Conservation (phyloP, 306 rosid genomes). For the Bauhinia variegata region DNA sequence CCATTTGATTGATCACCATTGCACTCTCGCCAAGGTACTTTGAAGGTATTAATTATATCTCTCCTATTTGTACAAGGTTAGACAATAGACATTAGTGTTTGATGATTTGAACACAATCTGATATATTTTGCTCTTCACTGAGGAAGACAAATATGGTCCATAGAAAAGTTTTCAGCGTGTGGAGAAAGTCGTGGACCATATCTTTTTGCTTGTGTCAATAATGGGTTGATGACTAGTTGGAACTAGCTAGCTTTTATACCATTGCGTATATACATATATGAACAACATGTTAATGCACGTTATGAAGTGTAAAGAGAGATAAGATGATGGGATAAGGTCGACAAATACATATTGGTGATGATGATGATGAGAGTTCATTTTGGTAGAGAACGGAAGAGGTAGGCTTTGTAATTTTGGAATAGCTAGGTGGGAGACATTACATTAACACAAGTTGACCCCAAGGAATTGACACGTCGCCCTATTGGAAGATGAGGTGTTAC, state of each 20-base stretch:
- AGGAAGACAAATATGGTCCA: neutral
- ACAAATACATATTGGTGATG: constrained; percentile 12
- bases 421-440: constrained; percentile 58
- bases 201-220: neutral
- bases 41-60: too few relatives aligned
- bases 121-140: constrained; percentile 2
- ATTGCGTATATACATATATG: too few relatives aligned
- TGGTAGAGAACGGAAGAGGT: constrained; percentile 16
- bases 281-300: too few relatives aligned
- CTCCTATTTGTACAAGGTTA: too few relatives aligned
- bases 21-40: too few relatives aligned
- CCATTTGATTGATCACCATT: constrained; percentile 16
- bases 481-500: constrained; percentile 55
- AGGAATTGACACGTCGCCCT: constrained; percentile 26
- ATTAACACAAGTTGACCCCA: constrained; percentile 45
- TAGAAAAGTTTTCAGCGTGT: neutral
- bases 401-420: neutral
- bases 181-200: constrained; percentile 25
- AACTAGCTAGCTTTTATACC: too few relatives aligned
- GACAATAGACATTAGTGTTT: neutral
- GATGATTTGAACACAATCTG: neutral
- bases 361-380: neutral
- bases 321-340: neutral
- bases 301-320: neutral
- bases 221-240: too few relatives aligned